Conservation (phyloP, 1,284 basidiomycete species). For the Malassezia globosa region DNA sequence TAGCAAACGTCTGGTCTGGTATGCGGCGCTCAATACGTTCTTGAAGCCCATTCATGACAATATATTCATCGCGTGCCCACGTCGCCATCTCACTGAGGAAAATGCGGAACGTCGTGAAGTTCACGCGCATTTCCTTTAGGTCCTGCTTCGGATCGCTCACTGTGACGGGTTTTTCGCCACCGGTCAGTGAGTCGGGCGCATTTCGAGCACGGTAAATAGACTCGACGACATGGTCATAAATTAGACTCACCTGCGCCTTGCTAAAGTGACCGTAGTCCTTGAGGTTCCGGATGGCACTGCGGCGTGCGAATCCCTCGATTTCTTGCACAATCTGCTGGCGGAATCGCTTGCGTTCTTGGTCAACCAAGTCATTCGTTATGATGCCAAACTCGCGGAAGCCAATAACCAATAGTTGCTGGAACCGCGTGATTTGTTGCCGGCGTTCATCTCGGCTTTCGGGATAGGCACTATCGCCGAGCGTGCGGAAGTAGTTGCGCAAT, state of each 20-base stretch:
- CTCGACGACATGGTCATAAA: conserved; percentile 45
- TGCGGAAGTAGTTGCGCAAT: conserved; percentile 67
- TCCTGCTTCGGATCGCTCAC: conserved; percentile 22
- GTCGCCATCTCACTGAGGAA: conserved; percentile 87
- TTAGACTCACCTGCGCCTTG: conserved; percentile 64
- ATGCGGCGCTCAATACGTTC: conserved; percentile 42
- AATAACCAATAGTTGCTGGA: conserved; percentile 69
- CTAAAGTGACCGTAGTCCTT: conserved; percentile 67
- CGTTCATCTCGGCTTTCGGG: conserved; percentile 78
- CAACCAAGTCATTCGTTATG: conserved; percentile 91
- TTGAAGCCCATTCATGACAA: conserved; percentile 54
- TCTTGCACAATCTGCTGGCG: conserved; percentile 81
- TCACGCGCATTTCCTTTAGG: conserved; percentile 66
- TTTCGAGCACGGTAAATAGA: conserved; percentile 42
- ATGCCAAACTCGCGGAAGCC: conserved; percentile 72
- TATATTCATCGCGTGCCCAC: conserved; percentile 90
- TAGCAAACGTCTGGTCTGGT: conserved; percentile 36
- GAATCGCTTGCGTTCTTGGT: conserved; percentile 71
- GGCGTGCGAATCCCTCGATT: conserved; percentile 89
- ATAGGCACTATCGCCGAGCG: conserved; percentile 86
- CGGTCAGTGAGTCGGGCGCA: conserved; percentile 22
- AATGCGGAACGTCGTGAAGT: conserved; percentile 70
- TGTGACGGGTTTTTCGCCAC: neutral
- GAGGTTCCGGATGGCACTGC: conserved; percentile 83
- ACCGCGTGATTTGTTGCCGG: conserved; percentile 85